Conservation (phyloP, 345 rosid species). For the Brassica juncea region DNA sequence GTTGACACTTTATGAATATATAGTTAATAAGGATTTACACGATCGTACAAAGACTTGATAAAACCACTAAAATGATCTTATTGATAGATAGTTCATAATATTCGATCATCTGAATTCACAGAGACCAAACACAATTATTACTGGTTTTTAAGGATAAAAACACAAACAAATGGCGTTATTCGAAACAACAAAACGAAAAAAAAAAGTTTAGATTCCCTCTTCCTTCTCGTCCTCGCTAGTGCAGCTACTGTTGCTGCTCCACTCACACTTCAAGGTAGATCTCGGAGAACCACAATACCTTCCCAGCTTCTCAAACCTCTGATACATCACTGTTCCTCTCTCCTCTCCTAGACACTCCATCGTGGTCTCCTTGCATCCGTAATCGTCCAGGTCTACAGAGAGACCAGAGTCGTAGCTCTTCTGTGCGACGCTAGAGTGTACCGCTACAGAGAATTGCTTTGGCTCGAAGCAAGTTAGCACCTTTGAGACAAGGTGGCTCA, state of each 20-base stretch:
- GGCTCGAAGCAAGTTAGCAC: constrained; percentile 64
- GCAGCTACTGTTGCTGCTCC: constrained; percentile 43
- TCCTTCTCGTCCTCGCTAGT: constrained; percentile 41
- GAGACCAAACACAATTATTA: constrained; percentile 4
- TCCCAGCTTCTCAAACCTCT: constrained; percentile 36
- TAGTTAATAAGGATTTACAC: background rate
- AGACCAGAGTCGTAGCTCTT: constrained; percentile 29
- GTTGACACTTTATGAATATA: background rate
- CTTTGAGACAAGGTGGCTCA: constrained; percentile 46
- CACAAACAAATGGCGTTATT: background rate
- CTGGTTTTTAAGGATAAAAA: background rate
- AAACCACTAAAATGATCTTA: constrained; percentile 2
- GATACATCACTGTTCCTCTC: constrained; percentile 36
- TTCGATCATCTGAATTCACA: constrained; percentile 12
- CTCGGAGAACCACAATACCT: constrained; percentile 29
- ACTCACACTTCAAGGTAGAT: constrained; percentile 41
- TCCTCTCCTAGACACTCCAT: constrained; percentile 56
- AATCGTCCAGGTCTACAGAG: constrained; percentile 55
- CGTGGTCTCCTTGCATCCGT: constrained; percentile 40
- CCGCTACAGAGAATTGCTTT: constrained; percentile 57
- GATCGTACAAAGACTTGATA: background rate
- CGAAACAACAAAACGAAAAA: background rate
- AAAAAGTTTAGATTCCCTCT: constrained; percentile 24
- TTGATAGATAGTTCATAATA: background rate
- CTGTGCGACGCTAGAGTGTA: constrained; percentile 37